Evolutionary conservation across 1,284 basidiomycete species (phyloP).

Genomic region (Ustilago shanxiensis): DNA sequence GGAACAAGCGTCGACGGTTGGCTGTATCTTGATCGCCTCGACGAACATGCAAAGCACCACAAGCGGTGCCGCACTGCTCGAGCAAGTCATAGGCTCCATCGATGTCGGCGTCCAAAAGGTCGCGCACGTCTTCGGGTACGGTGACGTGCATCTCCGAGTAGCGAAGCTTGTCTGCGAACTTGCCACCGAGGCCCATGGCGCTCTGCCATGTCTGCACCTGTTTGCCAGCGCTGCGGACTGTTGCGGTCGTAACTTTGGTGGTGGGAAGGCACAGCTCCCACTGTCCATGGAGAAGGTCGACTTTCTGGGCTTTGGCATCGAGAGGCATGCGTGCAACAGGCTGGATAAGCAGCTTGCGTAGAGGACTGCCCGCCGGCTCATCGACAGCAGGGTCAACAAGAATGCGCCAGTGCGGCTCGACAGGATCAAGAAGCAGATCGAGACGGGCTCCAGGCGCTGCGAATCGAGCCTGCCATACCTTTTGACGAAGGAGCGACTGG

Average conservation of each 20-base stretch:
- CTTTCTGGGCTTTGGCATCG: conserved; percentile 51
- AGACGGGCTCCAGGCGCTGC: conserved; percentile 79
- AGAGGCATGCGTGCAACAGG: conserved; percentile 83
- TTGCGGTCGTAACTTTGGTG: conserved; percentile 75
- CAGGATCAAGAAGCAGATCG: conserved; percentile 82
- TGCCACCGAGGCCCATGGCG: conserved; percentile 81
- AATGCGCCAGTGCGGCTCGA: conserved; percentile 86
- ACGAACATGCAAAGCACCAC: conserved; percentile 84
- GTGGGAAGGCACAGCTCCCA: conserved; percentile 88
- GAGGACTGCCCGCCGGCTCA: conserved; percentile 83
- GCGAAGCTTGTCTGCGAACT: conserved; percentile 78
- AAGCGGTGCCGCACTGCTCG: conserved; percentile 89
- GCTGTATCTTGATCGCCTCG: conserved; percentile 72
- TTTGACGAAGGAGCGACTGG: conserved; percentile 75
- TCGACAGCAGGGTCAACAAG: conserved; percentile 76
- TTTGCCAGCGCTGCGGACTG: conserved; percentile 78
- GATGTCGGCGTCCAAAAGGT: conserved; percentile 81
- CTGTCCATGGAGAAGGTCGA: conserved; percentile 76
- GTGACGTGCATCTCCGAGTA: conserved; percentile 78
- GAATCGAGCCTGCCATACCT: conserved; percentile 86
- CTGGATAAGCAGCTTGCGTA: conserved; percentile 80
- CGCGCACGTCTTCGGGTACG: conserved; percentile 74
- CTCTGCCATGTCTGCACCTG: conserved; percentile 87
- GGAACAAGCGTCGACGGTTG: conserved; percentile 62
- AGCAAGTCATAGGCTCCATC: conserved; percentile 83